Evolutionary conservation across 768 basidiomycete species (phyloP), one percentile per base, ranked within the genome.

Genomic region (Pleurotus eryngii): DNA sequence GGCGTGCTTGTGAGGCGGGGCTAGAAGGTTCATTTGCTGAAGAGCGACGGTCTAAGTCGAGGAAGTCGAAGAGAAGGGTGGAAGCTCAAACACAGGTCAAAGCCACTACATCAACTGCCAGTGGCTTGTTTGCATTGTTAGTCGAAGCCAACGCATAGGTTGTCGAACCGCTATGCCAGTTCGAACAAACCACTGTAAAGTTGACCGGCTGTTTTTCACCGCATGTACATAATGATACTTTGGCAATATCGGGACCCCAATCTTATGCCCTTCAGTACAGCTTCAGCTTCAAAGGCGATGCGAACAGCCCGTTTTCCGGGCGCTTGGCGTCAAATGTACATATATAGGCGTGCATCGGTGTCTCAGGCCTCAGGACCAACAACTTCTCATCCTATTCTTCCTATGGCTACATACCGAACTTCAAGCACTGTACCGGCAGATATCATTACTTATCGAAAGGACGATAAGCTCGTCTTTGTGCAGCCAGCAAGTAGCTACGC

Each of bases 401-500:
- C 46, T 38, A 61, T 60, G 61, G 61, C 62, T 40, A 59, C 55
- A 8, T 63, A 61, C 37, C 63, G 61, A 47, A 60, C 64, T 6
- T 37, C 62, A 3, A 60, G 59, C 4, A 57, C 63, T 4, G 59
- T 67, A 3, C 70, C 72, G 9, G 63, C 74, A 4, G 80, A 83
- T 39, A 72, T 84, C 53, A 67, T 85, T 57, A 83, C 79, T 15
- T 84, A 84, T 57, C 76, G 80, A 24, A 68, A 70, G 4, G 64
- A 72, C 0, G 64, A 69, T 6, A 63, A 74, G 24, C 68, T 82
- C n/a, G 79, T 84, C 14, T 84, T 81, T 46, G 83, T 86, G 0
- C 74, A 72, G 1, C 76, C 76, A 0, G 72, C 77, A 8, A 53
- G 65, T 30, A 65, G 68, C 45, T 82, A 81, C 56, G 62, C 73